Percentiles rank a stretch among this genome's conserved stretches.
Evolutionary conservation across 805 yeast species (phyloP).

Genomic region (Kluyveromyces nonfermentans): DNA sequence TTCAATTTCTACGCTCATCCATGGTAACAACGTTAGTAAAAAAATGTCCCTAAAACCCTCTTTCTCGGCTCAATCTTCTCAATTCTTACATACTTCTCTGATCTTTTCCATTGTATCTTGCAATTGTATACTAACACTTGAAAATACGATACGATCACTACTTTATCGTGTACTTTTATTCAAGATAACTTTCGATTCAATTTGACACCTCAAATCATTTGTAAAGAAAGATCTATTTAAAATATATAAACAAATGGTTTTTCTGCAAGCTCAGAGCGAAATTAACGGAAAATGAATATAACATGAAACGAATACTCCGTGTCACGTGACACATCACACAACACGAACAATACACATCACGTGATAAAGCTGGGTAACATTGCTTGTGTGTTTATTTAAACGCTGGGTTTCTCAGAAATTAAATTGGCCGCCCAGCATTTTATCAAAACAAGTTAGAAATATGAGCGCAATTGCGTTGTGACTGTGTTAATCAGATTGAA

Average conservation of each 20-base stretch:
- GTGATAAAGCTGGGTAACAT: too few species aligned
- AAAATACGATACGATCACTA: background rate
- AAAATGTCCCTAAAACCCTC: too few species aligned
- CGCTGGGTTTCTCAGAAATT: too few species aligned
- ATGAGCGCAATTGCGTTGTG: too few species aligned
- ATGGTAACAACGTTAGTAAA: too few species aligned
- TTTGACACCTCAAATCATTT: too few species aligned
- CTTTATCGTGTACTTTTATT: background rate
- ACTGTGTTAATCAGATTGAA: too few species aligned
- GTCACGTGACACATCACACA: too few species aligned
- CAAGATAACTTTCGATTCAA: too few species aligned
- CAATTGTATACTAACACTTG: background rate
- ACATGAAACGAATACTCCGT: background rate
- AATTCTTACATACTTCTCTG: conserved; percentile 41
- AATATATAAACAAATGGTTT: background rate
- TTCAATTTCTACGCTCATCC: conserved; percentile 62
- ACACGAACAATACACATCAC: background rate
- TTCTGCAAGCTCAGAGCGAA: background rate
- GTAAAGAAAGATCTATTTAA: background rate
- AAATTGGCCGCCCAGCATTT: too few species aligned
- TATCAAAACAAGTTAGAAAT: too few species aligned
- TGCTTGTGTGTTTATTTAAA: too few species aligned
- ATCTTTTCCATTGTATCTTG: conserved; percentile 43
- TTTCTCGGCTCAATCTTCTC: background rate
- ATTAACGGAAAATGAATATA: background rate